Conservation (phyloP, 2,329 filamentous ascomycete species). For the Geosmithia flava region DNA sequence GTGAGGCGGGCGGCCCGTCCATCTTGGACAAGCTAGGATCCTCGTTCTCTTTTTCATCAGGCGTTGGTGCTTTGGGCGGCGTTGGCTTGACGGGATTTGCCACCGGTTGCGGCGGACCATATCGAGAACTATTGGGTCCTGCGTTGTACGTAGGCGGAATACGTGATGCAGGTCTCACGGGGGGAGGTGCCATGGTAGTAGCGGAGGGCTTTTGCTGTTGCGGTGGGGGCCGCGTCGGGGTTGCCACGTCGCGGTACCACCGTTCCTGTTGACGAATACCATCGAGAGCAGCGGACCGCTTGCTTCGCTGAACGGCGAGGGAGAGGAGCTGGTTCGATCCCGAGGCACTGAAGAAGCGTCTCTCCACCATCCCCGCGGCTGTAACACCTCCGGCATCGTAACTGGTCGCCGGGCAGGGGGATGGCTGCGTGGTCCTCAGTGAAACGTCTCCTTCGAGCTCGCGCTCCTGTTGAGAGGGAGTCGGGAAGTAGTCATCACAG, state of each 20-base stretch:
- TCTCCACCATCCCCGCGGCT: slow-evolving; percentile 5
- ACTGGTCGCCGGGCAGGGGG: background rate
- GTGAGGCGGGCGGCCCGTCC: background rate
- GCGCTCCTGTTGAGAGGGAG: slow-evolving; percentile 40
- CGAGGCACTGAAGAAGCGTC: slow-evolving; percentile 23
- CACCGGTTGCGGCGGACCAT: no score
- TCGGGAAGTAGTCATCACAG: slow-evolving; percentile 41
- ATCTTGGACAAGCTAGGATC: background rate
- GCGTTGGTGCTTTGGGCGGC: background rate
- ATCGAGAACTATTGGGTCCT: background rate
- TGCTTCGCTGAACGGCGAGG: slow-evolving; percentile 20
- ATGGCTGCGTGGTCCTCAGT: background rate
- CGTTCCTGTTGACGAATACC: slow-evolving; percentile 13
- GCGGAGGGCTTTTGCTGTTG: background rate
- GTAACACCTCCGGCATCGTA: background rate
- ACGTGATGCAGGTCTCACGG: background rate
- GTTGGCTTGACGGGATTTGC: background rate
- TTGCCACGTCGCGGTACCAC: slow-evolving; percentile 2
- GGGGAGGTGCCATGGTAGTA: background rate
- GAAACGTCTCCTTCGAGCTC: slow-evolving; percentile 30
- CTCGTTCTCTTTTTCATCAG: slow-evolving; percentile 1
- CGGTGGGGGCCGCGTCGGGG: background rate
- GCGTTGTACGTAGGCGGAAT: background rate
- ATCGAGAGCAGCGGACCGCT: slow-evolving; percentile 18
- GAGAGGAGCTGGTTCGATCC: slow-evolving; percentile 20